Percentiles rank a stretch among this genome's conserved stretches.
phyloP scores from a whole-genome alignment of 176 grass and related monocot species.

The Elaeis guineensis region DNA sequence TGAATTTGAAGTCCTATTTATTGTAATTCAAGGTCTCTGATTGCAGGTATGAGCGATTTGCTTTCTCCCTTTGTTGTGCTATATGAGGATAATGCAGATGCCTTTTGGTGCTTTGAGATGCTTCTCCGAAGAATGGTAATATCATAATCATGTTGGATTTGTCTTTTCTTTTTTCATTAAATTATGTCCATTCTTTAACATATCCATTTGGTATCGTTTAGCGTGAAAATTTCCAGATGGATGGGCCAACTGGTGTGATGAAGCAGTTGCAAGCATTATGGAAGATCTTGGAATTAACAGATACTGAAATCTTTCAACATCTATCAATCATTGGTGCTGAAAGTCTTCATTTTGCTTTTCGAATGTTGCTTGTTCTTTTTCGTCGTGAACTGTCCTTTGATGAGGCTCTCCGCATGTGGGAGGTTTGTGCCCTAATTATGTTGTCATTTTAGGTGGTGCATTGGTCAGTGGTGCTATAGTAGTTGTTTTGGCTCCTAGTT shows the following conservation, averaged over 20 bases:
- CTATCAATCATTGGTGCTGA: constrained; percentile 83
- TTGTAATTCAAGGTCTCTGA: not conserved
- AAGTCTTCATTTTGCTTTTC: constrained; percentile 97
- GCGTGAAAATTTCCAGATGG: constrained; percentile 99
- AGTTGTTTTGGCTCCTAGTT: too few relatives aligned
- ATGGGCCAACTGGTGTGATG: constrained; percentile 94
- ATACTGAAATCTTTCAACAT: constrained; percentile 87
- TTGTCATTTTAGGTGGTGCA: not conserved
- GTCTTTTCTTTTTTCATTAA: constrained; percentile 19
- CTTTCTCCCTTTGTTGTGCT: constrained; percentile 98
- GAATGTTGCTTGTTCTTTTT: constrained; percentile 98
- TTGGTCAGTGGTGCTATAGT: not conserved
- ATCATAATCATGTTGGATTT: constrained; percentile 3
- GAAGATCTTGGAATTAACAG: constrained; percentile 82
- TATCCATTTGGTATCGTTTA: constrained; percentile 22
- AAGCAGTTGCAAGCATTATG: constrained; percentile 88
- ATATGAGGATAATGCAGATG: constrained; percentile 92
- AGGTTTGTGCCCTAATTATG: constrained; percentile 51
- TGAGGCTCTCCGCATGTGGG: constrained; percentile 88
- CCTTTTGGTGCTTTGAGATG: constrained; percentile 99
- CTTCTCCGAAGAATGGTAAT: constrained; percentile 90
- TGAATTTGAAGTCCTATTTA: too few relatives aligned
- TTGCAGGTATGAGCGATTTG: constrained; percentile 92
- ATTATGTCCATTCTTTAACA: constrained; percentile 14
- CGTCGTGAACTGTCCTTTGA: constrained; percentile 92